Evolutionary conservation across 805 yeast species (phyloP).

Genomic region (Spathaspora passalidarum): DNA sequence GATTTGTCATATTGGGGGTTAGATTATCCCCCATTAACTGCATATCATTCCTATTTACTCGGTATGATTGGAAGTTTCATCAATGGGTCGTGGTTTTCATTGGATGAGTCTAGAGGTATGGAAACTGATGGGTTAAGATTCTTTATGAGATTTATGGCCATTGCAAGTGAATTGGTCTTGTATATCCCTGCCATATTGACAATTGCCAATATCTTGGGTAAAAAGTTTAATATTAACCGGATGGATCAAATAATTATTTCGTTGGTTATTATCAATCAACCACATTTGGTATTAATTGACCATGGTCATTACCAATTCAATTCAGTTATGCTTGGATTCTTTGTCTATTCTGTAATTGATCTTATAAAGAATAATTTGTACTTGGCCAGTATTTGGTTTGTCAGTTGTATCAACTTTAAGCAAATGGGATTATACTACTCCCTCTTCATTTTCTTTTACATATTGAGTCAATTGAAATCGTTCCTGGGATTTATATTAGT

Average conservation of each 20-base stretch:
- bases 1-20: slow-evolving; percentile 94
- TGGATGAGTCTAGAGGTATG: slow-evolving; percentile 70
- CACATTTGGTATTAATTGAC: slow-evolving; percentile 78
- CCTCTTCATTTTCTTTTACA: slow-evolving; percentile 79
- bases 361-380: slow-evolving; percentile 61
- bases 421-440: slow-evolving; percentile 96
- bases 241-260: slow-evolving; percentile 76
- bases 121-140: slow-evolving; percentile 69
- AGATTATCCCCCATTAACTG: slow-evolving; percentile 96
- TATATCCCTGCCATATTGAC: slow-evolving; percentile 80
- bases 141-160: slow-evolving; percentile 79
- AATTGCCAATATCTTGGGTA: slow-evolving; percentile 70
- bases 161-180: slow-evolving; percentile 68
- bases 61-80: slow-evolving; percentile 71
- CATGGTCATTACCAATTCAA: slow-evolving; percentile 98
- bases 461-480: slow-evolving; percentile 51
- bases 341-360: slow-evolving; percentile 64
- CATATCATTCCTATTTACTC: slow-evolving; percentile 80
- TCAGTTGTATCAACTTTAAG: slow-evolving; percentile 76
- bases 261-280: slow-evolving; percentile 80
- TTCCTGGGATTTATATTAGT: slow-evolving; percentile 58
- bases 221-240: slow-evolving; percentile 50
- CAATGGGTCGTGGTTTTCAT: slow-evolving; percentile 70
- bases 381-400: slow-evolving; percentile 73
- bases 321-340: slow-evolving; percentile 88